Evolutionary conservation across 169 alveolate genomes (phyloP), one percentile per base, ranked within the genome.

Genomic region (Babesia gibsoni): DNA sequence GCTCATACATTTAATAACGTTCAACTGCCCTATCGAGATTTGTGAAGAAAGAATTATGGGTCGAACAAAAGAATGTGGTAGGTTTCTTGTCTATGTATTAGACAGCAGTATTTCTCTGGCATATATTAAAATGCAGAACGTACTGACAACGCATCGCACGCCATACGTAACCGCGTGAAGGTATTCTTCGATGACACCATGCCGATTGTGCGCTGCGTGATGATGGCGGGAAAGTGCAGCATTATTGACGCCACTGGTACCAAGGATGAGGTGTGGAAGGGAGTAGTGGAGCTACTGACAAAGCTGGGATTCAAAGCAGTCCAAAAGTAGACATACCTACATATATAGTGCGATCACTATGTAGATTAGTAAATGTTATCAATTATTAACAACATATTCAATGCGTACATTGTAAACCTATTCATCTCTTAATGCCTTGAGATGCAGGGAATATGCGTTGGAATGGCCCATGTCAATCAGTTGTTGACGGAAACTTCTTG

Each of bases 111-210:
- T 67, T n/a, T 52, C 12, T 43, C 18, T 23, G 27, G 30, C 64
- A 22, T 0, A 35, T 75, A 16, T 8, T 33, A n/a, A 32, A 29
- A 23, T 52, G 67, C 18, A 84, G 99, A 98, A 43, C 93, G 99
- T 83, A 89, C 91, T 33, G 99, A 97, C 84, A 99, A 97, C 81
- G 96, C 96, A 63, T 84, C 90, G 46, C 96, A 91, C 68, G 91
- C 96, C 23, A 67, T 97, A 32, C 87, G 73, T 46, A 96, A 96
- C 82, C 91, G 99, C 78, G 91, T 97, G 59, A 67, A 72, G 46
- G 95, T 96, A 36, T 95, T 92, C 84, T 92, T 83, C 48, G 93
- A 94, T 43, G 97, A 93, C 49, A 91, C 97, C 30, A 79, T 87
- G 48, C 99, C 98, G 35, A 94, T 97, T 58, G 91, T 94, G 30